Percentiles rank a stretch among this genome's conserved stretches.
Conservation (phyloP, 169 alveolate species). For the Plasmodium reichenowi region DNA sequence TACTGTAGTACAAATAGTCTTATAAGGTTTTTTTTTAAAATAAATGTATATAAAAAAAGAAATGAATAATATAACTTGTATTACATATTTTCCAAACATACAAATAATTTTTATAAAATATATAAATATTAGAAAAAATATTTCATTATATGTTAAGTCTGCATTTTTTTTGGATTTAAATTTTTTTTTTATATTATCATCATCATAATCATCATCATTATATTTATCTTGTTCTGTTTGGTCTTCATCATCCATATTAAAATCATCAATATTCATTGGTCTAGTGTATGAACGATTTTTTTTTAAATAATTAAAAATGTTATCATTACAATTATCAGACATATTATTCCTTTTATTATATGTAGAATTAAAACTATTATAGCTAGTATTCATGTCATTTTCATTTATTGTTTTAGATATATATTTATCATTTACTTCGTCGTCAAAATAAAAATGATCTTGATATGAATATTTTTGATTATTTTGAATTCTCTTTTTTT, state of each 20-base stretch:
- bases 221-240: not conserved
- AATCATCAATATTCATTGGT: constrained; percentile 61
- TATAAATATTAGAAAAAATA: constrained; percentile 17
- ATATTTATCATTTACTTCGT: too few species aligned
- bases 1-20: constrained; percentile 20
- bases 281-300: constrained; percentile 42
- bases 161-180: not conserved
- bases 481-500: too few species aligned
- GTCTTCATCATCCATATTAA: constrained; percentile 9
- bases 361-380: not conserved
- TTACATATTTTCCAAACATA: constrained; percentile 12
- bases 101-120: constrained; percentile 31
- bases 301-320: constrained; percentile 16
- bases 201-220: not conserved
- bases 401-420: too few species aligned
- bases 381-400: constrained; percentile 2
- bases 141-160: constrained; percentile 1
- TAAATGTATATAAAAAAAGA: not conserved
- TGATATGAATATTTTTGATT: too few species aligned
- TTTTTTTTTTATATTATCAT: not conserved
- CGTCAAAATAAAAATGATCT: too few species aligned
- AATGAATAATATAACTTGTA: constrained; percentile 12
- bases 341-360: not conserved
- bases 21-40: constrained; percentile 9
- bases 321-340: not conserved